Conservation (phyloP, 257 asterid species). For the Forsythia suspensa region DNA sequence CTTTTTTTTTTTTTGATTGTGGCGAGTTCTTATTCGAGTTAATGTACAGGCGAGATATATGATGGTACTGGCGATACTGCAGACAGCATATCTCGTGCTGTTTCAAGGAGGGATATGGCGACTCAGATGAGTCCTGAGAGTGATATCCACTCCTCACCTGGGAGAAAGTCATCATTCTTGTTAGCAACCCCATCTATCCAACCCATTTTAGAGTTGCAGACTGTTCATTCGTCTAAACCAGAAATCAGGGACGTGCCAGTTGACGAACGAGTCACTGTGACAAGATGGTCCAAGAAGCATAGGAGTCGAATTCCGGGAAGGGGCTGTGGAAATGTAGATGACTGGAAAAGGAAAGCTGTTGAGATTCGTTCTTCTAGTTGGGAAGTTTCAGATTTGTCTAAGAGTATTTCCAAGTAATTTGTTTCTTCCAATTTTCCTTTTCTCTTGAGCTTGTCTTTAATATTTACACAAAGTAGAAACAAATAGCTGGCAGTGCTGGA, state of each 20-base stretch:
- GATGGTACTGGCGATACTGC: constrained; percentile 40
- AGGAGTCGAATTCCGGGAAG: constrained; percentile 38
- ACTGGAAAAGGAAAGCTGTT: constrained; percentile 66
- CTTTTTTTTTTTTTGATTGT: not conserved
- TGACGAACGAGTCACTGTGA: constrained; percentile 80
- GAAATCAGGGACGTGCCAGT: constrained; percentile 79
- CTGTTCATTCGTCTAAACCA: constrained; percentile 41
- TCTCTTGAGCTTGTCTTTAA: constrained; percentile 15
- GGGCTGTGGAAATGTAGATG: constrained; percentile 52
- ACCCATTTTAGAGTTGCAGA: constrained; percentile 57
- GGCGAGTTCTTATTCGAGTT: constrained; percentile 1
- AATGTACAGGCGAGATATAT: constrained; percentile 39
- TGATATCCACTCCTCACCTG: constrained; percentile 59
- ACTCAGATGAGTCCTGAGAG: constrained; percentile 96
- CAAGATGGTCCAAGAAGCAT: constrained; percentile 88
- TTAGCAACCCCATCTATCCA: constrained; percentile 55
- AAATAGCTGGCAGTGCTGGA: not conserved
- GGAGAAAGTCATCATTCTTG: constrained; percentile 50
- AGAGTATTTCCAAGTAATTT: constrained; percentile 63
- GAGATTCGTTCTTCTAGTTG: constrained; percentile 54
- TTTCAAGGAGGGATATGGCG: constrained; percentile 91
- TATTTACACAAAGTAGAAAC: not conserved
- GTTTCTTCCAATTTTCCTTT: not conserved
- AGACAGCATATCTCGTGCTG: constrained; percentile 47
- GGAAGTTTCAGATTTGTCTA: constrained; percentile 68